Base-by-base conservation (phyloP, 1,284 basidiomycete genomes). In the Mycena citricolor region DNA sequence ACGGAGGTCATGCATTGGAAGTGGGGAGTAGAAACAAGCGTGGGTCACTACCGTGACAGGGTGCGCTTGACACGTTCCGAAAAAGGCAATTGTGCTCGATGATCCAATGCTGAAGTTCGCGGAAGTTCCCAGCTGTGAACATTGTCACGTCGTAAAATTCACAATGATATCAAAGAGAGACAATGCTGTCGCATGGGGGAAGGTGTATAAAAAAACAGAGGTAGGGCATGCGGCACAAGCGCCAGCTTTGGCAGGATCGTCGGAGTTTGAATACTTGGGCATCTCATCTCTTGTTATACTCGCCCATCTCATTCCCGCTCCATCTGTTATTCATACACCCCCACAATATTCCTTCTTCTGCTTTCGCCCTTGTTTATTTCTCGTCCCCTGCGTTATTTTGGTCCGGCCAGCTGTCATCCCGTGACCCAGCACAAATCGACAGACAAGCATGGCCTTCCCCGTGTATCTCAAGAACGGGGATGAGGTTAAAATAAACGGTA, bases 401-500 rank as follows among this genome's bases (percentile, higher is more conserved):
- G 30, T 36, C 38, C 36, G 45, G 40, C 31, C 55, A 51, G 40
- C 32, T 42, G 57, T 61, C 58, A 40, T 48, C 54, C 57, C 60
- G 59, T 65, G 65, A 59, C 50, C 43, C 58, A 50, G 38, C 55
- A 57, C 52, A 44, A 35, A 51, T 59, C 50, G 33, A 41, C 41
- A 56, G 60, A 63, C 60, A 34, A 40, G 38, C 5, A 47, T 41
- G 44, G 42, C 49, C 49, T 64, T 68, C n/a, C 69, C 74, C 21
- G 71, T 77, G 41, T 74, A 67, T 55, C 80, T 88, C 71, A 85
- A 83, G 74, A 86, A 79, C 57, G 86, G 86, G 49, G 84, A 89
- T 59, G 75, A 79, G 61, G 83, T 90, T 60, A 86, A 84, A 79
- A 70, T 87, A 47, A 90, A 90, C 67, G 86, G 86, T 90, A 77